These are phyloP conservation scores for Effrenium voratum DNA, from an alignment of 73 alveolate genomes.

Conservation along the genomic window DNA sequence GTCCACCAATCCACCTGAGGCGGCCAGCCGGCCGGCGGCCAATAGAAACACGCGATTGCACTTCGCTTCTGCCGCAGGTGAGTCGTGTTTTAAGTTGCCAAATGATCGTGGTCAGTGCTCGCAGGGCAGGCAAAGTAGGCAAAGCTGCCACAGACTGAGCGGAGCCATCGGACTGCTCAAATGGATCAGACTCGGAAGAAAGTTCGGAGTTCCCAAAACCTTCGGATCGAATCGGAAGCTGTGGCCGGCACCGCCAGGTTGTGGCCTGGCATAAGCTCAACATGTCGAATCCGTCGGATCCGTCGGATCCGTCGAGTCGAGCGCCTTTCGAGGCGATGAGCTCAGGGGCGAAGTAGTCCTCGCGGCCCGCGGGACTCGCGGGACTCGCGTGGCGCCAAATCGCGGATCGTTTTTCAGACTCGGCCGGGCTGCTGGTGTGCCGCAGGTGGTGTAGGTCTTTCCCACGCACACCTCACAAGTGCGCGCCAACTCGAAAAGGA, in stretches of 20 bases:
- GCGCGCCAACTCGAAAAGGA: not conserved
- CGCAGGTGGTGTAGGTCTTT: constrained; percentile 86
- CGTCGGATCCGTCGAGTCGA: not conserved
- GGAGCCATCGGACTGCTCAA: too few relatives aligned
- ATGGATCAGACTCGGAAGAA: not conserved
- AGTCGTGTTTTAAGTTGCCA: too few relatives aligned
- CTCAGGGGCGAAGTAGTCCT: constrained; percentile 88
- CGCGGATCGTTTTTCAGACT: not conserved
- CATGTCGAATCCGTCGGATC: not conserved
- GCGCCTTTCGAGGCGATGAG: constrained; percentile 95
- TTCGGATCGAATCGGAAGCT: not conserved
- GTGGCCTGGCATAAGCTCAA: constrained; percentile 39
- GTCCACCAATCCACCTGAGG: constrained; percentile 95
- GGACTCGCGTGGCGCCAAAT: not conserved
- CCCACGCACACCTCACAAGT: constrained; percentile 38
- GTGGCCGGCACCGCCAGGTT: constrained; percentile 29
- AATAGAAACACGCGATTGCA: too few relatives aligned
- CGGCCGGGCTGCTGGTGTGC: constrained; percentile 53
- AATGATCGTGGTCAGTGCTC: too few relatives aligned
- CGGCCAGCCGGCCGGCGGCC: too few relatives aligned
- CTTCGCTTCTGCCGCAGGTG: too few relatives aligned
- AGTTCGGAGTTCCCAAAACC: not conserved
- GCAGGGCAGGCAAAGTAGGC: not conserved
- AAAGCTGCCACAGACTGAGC: not conserved
- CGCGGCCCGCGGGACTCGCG: too few relatives aligned